A percentile compares a stretch with the other conserved stretches of the same genome.
These are phyloP conservation scores for Wakefieldia striispora DNA, from an alignment of 768 basidiomycete genomes.

Conservation along the genomic window DNA sequence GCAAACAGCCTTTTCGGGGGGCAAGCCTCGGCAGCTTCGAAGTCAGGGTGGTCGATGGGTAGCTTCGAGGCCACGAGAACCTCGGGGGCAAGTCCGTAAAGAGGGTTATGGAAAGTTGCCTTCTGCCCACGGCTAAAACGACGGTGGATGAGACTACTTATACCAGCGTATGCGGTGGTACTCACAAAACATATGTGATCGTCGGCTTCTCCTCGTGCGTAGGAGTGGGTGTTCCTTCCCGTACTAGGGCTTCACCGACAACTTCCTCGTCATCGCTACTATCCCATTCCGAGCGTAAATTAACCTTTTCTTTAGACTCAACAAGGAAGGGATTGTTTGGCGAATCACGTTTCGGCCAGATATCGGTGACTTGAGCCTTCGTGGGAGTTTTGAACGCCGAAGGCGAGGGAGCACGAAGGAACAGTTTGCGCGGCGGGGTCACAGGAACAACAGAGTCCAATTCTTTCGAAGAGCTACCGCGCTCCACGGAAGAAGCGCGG, in stretches of 20 bases:
- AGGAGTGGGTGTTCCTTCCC: conserved; percentile 37
- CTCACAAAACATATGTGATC: conserved; percentile 73
- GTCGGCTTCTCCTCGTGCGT: conserved; percentile 54
- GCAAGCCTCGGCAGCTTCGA: conserved; percentile 52
- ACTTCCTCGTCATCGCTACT: conserved; percentile 36
- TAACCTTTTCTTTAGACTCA: conserved; percentile 27
- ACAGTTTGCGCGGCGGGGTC: conserved; percentile 24
- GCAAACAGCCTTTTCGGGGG: conserved; percentile 63
- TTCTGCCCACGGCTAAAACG: conserved; percentile 64
- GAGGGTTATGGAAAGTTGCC: conserved; percentile 60
- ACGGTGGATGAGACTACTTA: neutral
- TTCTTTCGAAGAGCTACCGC: conserved; percentile 1
- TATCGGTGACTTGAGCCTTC: conserved; percentile 36
- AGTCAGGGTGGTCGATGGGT: conserved; percentile 64
- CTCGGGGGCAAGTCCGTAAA: conserved; percentile 51
- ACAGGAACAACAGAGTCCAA: conserved; percentile 16
- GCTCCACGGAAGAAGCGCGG: conserved; percentile 27
- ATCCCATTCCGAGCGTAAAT: conserved; percentile 26
- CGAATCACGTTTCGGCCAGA: conserved; percentile 51
- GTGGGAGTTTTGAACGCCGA: conserved; percentile 37
- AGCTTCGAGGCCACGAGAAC: conserved; percentile 44
- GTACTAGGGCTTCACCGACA: conserved; percentile 32
- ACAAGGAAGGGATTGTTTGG: conserved; percentile 72
- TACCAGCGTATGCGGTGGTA: conserved; percentile 11
- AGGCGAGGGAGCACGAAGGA: conserved; percentile 24